Percentiles rank a stretch among this genome's conserved stretches.
phyloP scores from a whole-genome alignment of 192 early-diverging fungal species.

The Coemansia sp. region DNA sequence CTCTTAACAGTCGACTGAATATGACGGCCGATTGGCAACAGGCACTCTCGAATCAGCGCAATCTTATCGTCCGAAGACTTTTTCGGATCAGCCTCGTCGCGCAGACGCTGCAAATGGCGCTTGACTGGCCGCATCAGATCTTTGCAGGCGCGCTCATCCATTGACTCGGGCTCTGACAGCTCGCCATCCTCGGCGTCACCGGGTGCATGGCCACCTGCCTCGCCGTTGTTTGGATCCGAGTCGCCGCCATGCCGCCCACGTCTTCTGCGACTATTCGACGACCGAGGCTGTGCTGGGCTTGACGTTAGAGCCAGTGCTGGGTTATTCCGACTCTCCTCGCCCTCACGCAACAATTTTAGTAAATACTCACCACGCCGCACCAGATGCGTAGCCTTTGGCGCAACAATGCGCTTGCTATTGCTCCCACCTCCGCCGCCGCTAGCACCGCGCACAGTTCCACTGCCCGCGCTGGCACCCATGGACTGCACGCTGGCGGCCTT shows the following conservation, averaged over 20 bases:
- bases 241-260: conserved; percentile 34
- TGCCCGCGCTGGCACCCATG: conserved; percentile 19
- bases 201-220: conserved; percentile 13
- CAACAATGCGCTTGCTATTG: conserved; percentile 50
- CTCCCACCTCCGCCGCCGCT: conserved; percentile 14
- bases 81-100: conserved; percentile 54
- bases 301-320: conserved; percentile 20
- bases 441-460: conserved; percentile 8
- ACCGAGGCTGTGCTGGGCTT: conserved; percentile 1
- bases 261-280: conserved; percentile 30
- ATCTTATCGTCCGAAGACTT: conserved; percentile 55
- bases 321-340: conserved; percentile 52
- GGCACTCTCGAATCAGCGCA: conserved; percentile 58
- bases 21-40: conserved; percentile 58
- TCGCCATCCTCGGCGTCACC: conserved; percentile 38
- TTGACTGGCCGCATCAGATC: conserved; percentile 67
- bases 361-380: conserved; percentile 87
- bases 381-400: conserved; percentile 84
- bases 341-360: conserved; percentile 78
- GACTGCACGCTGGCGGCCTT: conserved; percentile 48
- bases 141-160: conserved; percentile 67
- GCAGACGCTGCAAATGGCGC: conserved; percentile 58
- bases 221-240: conserved; percentile 32
- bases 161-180: conserved; percentile 49
- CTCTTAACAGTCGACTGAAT: conserved; percentile 49